Percentiles rank a stretch among this genome's conserved stretches.
These are phyloP conservation scores for Lactarius vividus DNA, from an alignment of 768 basidiomycete species.

Conservation along the genomic window DNA sequence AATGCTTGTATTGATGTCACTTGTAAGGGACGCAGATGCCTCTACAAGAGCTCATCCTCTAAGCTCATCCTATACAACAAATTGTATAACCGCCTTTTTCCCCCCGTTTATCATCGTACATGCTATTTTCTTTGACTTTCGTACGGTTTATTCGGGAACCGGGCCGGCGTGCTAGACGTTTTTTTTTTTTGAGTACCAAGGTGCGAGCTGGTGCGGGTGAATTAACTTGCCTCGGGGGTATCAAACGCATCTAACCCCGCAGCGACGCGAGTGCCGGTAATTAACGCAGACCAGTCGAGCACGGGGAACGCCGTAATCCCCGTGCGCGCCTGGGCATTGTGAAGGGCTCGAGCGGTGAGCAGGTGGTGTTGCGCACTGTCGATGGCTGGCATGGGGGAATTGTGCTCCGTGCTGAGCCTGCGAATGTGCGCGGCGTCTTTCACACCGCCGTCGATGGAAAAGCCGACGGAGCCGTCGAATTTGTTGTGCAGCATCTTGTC, in stretches of 20 bases:
- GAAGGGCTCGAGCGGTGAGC: conserved; percentile 73
- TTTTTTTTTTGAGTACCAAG: neutral
- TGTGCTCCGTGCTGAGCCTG: conserved; percentile 59
- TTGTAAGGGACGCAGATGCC: neutral
- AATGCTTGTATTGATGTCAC: neutral
- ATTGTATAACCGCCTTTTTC: neutral
- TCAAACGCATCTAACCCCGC: conserved; percentile 59
- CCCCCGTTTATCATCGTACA: neutral
- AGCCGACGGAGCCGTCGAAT: conserved; percentile 73
- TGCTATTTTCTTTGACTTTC: neutral
- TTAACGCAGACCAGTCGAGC: conserved; percentile 81
- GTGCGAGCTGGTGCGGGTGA: neutral
- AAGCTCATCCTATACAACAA: neutral
- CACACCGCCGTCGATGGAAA: conserved; percentile 82
- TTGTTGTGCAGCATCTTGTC: conserved; percentile 69
- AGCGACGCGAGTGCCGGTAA: conserved; percentile 73
- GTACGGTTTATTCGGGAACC: conserved; percentile 12
- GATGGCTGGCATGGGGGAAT: conserved; percentile 68
- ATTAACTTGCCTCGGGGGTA: conserved; percentile 34
- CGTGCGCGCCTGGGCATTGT: conserved; percentile 44
- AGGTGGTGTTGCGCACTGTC: conserved; percentile 77
- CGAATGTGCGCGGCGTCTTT: conserved; percentile 83
- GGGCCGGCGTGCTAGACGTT: conserved; percentile 3
- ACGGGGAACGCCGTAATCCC: conserved; percentile 52
- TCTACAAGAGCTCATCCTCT: neutral